Evolutionary conservation across 495 filamentous ascomycete species (phyloP).

Genomic region (Immersiella caudata): DNA sequence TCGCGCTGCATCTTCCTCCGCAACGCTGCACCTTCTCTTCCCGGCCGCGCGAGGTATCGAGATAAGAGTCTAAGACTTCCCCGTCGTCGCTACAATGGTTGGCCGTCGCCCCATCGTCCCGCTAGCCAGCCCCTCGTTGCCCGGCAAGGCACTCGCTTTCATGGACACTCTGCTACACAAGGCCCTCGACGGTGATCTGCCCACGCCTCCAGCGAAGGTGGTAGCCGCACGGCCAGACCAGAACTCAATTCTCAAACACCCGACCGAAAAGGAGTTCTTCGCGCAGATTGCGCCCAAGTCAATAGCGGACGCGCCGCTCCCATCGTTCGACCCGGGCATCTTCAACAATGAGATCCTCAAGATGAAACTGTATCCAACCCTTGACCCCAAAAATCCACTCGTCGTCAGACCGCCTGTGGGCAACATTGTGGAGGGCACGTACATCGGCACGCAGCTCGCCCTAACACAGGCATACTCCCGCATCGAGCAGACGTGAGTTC

Average conservation of each 20-base stretch:
- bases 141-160: conserved; percentile 18
- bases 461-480: conserved; percentile 44
- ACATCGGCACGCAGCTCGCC: conserved; percentile 45
- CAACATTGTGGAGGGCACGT: conserved; percentile 36
- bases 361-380: conserved; percentile 32
- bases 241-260: conserved; percentile 35
- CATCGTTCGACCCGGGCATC: conserved; percentile 39
- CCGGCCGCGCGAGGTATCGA: not conserved
- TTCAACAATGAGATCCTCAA: conserved; percentile 39
- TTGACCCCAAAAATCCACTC: conserved; percentile 31
- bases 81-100: conserved; percentile 18
- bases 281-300: conserved; percentile 30
- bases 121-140: conserved; percentile 16
- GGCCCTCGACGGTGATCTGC: conserved; percentile 25
- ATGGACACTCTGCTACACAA: conserved; percentile 24
- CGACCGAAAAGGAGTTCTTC: conserved; percentile 29
- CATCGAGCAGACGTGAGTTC: conserved; percentile 44
- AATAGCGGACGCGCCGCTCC: conserved; percentile 29
- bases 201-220: conserved; percentile 23
- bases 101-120: conserved; percentile 14
- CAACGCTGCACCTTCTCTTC: not conserved
- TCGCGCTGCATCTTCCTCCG: not conserved
- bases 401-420: conserved; percentile 29
- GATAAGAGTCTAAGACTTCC: not conserved
- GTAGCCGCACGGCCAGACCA: conserved; percentile 24